Evolutionary conservation across 2,329 filamentous ascomycete species (phyloP), one percentile per base, ranked within the genome.

Genomic region (Phialophora tarda): DNA sequence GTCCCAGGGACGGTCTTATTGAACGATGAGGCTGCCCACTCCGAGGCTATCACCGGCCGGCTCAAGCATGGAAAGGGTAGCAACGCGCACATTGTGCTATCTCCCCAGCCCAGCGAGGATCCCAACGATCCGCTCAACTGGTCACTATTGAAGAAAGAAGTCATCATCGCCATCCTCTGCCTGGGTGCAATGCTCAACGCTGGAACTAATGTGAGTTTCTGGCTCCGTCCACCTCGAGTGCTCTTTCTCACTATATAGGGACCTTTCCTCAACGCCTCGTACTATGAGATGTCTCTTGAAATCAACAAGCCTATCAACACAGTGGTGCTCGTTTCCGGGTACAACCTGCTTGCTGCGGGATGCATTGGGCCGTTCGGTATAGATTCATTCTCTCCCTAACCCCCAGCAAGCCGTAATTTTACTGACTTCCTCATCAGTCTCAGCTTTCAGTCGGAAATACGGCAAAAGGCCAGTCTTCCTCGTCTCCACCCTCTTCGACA

Each of bases 361-460:
- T 71, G 67, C 26, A 68, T 66, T 8, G 69, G 69, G 12, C 70
- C 69, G 4, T 71, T 71, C 41, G 68, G 68, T 68, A 59, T 17
- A 28, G 59, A 7, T 48, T 7, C 44, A 38, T 34, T n/a, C 30
- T 24, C 17, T 44, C 17, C 17, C 38, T n/a, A 1, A 8, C 24
- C 1, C 34, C 4, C 2, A 23, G 30, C 12, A 41, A 14, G 41
- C 59, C 12, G 38, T 21, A 17, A 38, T 17, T 51, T 17, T 53
- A 41, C 56, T 64, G 38, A 48, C 62, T 44, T 44, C 17, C 30
- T 44, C 7, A 30, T 34, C n/a, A 61, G 59, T 70, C 4, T 69
- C 65, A 30, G 80, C 81, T 0, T 79, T 83, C 63, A 80, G 81
- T 3, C 72, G 81, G 67, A 78, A 81, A 47, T 82, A 80, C 70